phyloP scores from a whole-genome alignment of 192 early-diverging fungal species.

The Powellomyces hirtus region DNA sequence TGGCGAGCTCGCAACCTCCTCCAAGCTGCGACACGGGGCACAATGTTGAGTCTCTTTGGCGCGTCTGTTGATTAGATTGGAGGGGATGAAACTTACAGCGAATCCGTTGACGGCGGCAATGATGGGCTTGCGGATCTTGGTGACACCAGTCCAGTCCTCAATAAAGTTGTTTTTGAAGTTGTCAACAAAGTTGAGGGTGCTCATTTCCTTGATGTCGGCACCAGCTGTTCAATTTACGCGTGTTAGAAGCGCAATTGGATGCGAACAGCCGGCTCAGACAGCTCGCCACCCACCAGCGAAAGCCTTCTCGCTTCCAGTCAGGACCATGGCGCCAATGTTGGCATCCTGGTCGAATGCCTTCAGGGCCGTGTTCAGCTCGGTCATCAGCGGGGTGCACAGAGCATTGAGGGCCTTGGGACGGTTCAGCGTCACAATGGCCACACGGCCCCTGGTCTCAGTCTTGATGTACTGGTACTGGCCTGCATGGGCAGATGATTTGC shows the following conservation, averaged over 20 bases:
- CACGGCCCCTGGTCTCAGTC: conserved; percentile 46
- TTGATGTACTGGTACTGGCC: conserved; percentile 39
- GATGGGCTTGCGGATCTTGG: conserved; percentile 88
- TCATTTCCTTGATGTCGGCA: conserved; percentile 99
- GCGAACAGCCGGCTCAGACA: too few relatives aligned
- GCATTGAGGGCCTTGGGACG: conserved; percentile 97
- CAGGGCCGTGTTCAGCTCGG: conserved; percentile 88
- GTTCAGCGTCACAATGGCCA: conserved; percentile 88
- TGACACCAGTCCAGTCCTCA: conserved; percentile 91
- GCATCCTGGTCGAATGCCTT: conserved; percentile 72
- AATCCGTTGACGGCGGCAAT: conserved; percentile 98
- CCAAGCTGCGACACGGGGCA: conserved; percentile 68
- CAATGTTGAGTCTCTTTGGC: too few relatives aligned
- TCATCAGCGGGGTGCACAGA: conserved; percentile 86
- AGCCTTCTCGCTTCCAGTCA: conserved; percentile 93
- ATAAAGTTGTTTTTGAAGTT: conserved; percentile 92
- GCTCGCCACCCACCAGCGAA: conserved; percentile 92
- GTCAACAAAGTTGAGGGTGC: conserved; percentile 76
- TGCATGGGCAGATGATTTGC: background rate
- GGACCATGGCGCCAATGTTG: conserved; percentile 83
- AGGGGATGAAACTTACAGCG: conserved; percentile 68
- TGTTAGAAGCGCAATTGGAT: background rate
- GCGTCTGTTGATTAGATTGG: too few relatives aligned
- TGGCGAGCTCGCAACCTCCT: conserved; percentile 98
- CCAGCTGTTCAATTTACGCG: conserved; percentile 60